A percentile compares a stretch with the other conserved stretches of the same genome.
These are phyloP conservation scores for Microsporum ferrugineum DNA, from an alignment of 2,329 filamentous ascomycete species.

Conservation along the genomic window DNA sequence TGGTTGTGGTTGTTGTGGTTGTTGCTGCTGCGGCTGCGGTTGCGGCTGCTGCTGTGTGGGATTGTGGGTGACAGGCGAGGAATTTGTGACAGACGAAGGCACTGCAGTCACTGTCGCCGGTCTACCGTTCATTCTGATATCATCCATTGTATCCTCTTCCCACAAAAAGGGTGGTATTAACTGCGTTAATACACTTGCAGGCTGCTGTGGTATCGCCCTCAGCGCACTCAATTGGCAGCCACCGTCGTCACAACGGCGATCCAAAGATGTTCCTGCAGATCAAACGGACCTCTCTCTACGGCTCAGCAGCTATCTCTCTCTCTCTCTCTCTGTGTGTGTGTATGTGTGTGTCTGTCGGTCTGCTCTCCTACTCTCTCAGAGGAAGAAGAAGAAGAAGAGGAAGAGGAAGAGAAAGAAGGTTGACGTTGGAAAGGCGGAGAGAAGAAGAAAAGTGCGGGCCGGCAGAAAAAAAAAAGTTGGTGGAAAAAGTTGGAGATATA, in stretches of 20 bases:
- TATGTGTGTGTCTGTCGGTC: neutral
- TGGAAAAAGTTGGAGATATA: neutral
- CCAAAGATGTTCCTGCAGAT: neutral
- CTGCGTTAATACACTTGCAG: neutral
- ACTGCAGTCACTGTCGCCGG: constrained; percentile 7
- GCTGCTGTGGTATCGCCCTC: neutral
- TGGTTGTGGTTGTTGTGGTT: neutral
- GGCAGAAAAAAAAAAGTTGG: constrained; percentile 2
- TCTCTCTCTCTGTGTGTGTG: neutral
- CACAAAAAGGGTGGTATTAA: neutral
- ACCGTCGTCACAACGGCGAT: constrained; percentile 2
- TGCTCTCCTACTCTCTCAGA: neutral
- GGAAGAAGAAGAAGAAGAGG: neutral
- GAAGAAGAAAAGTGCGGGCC: constrained; percentile 6
- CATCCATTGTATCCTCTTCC: constrained; percentile 5
- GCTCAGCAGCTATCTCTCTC: neutral
- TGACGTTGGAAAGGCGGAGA: constrained; percentile 2
- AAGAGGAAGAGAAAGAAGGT: neutral
- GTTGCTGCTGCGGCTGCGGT: constrained; percentile 4
- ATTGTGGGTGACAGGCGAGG: neutral
- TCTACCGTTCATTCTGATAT: constrained; percentile 8
- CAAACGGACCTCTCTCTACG: neutral
- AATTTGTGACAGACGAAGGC: neutral
- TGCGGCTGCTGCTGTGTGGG: neutral
- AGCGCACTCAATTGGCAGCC: neutral